Evolutionary conservation across 495 filamentous ascomycete species (phyloP), one percentile per base, ranked within the genome.

Genomic region (Aspergillus kassunensis): DNA sequence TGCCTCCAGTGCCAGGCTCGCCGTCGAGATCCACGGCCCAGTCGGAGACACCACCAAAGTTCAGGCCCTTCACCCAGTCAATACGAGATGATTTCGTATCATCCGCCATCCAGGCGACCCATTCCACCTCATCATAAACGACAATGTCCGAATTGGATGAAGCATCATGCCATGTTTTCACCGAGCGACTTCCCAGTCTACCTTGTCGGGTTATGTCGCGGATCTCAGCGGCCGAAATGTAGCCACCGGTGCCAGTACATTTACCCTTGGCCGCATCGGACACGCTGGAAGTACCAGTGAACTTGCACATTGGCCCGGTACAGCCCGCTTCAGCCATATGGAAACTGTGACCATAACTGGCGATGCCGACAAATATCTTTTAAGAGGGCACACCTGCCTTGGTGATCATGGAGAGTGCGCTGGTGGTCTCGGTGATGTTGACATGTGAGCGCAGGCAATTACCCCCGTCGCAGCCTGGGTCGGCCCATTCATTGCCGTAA

Each of bases 191-290:
- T n/a, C n/a, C n/a, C n/a, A n/a, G n/a, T n/a, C n/a, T n/a, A n/a
- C n/a, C n/a, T n/a, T n/a, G n/a, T n/a, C n/a, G 6, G 7, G 54
- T 39, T 20, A 55, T 43, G 37, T 49, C 34, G 30, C 48, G 20
- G 24, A 50, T 20, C 29, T 44, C 39, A 49, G 61, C 55, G 18
- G 59, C 52, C 13, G 60, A 53, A 13, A 67, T 54, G 33, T 63
- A 64, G 10, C 67, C 65, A 6, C 33, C 37, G 10, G 56, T 65
- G 1, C 54, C 25, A 6, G 55, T 56, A 21, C 46, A 56, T 5
- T 24, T 40, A 1, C 41, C 47, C 4, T 19, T 2, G 0, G 31
- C 20, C 0, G 45, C 45, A 3, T 13, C 20, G 4, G 45, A 48
- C 33, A 37, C 45, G 6, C 31, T 19, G 12, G n/a, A n/a, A n/a